Evolutionary conservation across 371 early-diverging fungal species (phyloP).

Genomic region (Rhizomucor pusillus): DNA sequence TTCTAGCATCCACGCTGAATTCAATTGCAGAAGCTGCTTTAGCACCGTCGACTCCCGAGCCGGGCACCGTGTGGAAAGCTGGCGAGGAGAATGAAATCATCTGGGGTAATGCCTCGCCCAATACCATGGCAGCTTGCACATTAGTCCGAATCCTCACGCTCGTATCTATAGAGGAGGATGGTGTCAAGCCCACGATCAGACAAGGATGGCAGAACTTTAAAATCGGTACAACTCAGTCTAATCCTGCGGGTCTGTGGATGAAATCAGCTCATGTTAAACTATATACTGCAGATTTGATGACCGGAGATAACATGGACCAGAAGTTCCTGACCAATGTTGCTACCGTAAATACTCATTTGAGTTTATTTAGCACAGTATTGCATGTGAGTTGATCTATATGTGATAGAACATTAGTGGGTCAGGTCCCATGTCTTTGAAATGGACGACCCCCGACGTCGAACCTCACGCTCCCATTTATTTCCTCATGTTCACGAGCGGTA

Average conservation of each 20-base stretch:
- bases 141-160: neutral
- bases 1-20: no score
- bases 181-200: conserved; percentile 14
- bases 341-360: conserved; percentile 11
- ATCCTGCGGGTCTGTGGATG: neutral
- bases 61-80: conserved; percentile 45
- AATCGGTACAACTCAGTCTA: conserved; percentile 19
- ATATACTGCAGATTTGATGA: conserved; percentile 29
- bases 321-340: conserved; percentile 27
- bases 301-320: conserved; percentile 34
- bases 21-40: conserved; percentile 7
- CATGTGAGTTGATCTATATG: neutral
- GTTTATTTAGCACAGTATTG: neutral
- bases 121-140: no score
- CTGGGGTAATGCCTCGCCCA: conserved; percentile 51
- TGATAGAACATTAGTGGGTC: conserved; percentile 4
- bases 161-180: conserved; percentile 18
- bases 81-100: conserved; percentile 36
- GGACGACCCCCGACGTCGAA: conserved; percentile 36
- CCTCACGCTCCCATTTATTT: conserved; percentile 44
- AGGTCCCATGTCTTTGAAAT: conserved; percentile 17
- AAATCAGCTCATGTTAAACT: neutral
- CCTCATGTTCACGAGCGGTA: conserved; percentile 50
- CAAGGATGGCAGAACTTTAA: conserved; percentile 27
- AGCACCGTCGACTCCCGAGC: conserved; percentile 44